Evolutionary conservation across 768 basidiomycete species (phyloP).

Genomic region (Mycena maculata): DNA sequence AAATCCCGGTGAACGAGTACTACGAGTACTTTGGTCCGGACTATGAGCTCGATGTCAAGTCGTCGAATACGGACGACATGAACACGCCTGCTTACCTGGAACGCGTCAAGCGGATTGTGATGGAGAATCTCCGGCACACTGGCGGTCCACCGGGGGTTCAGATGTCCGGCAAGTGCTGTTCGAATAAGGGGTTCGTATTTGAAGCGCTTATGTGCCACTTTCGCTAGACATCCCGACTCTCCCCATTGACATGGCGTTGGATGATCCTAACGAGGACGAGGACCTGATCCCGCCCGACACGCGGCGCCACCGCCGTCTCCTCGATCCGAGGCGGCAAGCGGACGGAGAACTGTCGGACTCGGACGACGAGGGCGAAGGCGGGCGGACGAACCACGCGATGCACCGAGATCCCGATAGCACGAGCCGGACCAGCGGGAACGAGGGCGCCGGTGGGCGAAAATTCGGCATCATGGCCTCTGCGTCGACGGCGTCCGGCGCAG

Average conservation of each 20-base stretch:
- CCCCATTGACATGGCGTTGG: constrained; percentile 86
- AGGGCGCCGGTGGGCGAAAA: constrained; percentile 58
- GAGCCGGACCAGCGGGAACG: constrained; percentile 55
- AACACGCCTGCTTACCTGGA: constrained; percentile 94
- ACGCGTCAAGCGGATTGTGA: constrained; percentile 90
- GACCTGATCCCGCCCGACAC: constrained; percentile 83
- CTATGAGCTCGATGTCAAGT: constrained; percentile 93
- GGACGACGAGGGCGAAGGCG: constrained; percentile 96
- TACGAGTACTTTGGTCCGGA: constrained; percentile 99
- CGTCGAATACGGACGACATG: constrained; percentile 95
- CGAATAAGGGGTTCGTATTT: neutral
- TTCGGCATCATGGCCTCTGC: constrained; percentile 80
- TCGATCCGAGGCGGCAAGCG: constrained; percentile 84
- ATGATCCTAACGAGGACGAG: constrained; percentile 85
- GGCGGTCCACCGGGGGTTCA: constrained; percentile 94
- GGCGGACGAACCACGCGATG: constrained; percentile 73
- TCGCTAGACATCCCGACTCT: constrained; percentile 81
- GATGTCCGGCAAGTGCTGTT: constrained; percentile 73
- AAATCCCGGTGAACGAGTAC: constrained; percentile 98
- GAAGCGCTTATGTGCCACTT: neutral
- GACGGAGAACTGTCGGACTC: constrained; percentile 96
- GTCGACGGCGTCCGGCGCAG: constrained; percentile 74
- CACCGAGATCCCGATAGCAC: constrained; percentile 67
- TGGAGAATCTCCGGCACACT: constrained; percentile 88
- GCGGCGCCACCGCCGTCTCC: constrained; percentile 77